These are phyloP conservation scores for Diddensiella caesifluorescens DNA, from an alignment of 805 yeast species.

Conservation along the genomic window DNA sequence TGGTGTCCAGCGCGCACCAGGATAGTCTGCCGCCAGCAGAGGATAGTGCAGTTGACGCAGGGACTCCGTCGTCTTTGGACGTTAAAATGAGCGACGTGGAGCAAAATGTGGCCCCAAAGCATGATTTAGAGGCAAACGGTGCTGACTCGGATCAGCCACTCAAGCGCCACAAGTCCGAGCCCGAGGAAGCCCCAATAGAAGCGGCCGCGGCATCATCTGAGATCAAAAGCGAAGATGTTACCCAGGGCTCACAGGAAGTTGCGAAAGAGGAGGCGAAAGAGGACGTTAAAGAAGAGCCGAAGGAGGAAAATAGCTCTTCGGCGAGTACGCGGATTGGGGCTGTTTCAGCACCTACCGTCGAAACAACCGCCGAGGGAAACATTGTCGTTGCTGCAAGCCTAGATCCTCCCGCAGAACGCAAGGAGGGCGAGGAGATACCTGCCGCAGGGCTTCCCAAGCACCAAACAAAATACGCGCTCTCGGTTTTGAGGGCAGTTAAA, in stretches of 20 bases:
- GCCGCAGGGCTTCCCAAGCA: slow-evolving; percentile 43
- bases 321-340: slow-evolving; percentile 2
- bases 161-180: no score
- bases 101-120: no score
- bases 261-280: neutral
- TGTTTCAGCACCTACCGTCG: slow-evolving; percentile 2
- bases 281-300: neutral
- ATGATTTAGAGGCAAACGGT: no score
- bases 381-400: slow-evolving; percentile 8
- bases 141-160: no score
- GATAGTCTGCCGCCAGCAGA: no score
- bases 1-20: no score
- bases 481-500: slow-evolving; percentile 79
- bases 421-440: neutral
- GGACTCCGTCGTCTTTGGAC: no score
- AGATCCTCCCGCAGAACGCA: slow-evolving; percentile 5
- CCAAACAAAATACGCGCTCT: slow-evolving; percentile 73
- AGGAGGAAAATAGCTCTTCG: no score
- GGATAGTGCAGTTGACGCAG: no score
- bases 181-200: slow-evolving; percentile 1
- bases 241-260: no score
- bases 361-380: slow-evolving; percentile 2
- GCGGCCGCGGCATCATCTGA: slow-evolving; percentile 1
- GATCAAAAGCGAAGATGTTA: slow-evolving; percentile 4
- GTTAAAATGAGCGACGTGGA: no score